Evolutionary conservation across 176 grass and related monocot genomes (phyloP).

Genomic region (Lolium perenne): DNA sequence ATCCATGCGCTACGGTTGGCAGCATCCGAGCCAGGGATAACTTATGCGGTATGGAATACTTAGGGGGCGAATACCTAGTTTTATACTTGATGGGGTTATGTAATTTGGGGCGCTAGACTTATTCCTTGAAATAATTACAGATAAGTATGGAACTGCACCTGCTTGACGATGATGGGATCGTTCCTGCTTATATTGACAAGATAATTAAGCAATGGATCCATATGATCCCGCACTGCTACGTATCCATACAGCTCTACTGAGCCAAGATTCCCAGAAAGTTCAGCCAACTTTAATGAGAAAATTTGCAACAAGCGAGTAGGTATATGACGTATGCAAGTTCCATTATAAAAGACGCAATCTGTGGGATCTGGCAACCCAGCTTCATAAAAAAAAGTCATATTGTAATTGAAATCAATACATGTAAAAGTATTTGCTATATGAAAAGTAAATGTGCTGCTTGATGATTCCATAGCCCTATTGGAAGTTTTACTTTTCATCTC

Average conservation of each 20-base stretch:
- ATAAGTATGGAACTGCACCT: conserved; percentile 4
- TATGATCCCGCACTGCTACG: neutral
- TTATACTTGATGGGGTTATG: neutral
- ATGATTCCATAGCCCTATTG: conserved; percentile 17
- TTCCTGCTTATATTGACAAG: conserved; percentile 15
- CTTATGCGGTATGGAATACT: neutral
- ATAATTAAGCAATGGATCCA: conserved; percentile 21
- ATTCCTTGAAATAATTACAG: neutral
- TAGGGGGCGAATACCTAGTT: neutral
- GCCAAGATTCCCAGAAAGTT: neutral
- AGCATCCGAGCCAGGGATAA: neutral
- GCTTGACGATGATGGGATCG: conserved; percentile 13
- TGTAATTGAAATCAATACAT: conserved; percentile 1
- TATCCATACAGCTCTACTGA: conserved; percentile 24
- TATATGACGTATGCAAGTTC: neutral
- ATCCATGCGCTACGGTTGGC: neutral
- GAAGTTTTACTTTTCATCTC: conserved; percentile 23
- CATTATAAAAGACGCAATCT: neutral
- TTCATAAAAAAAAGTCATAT: conserved; percentile 15
- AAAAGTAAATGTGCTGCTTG: conserved; percentile 10
- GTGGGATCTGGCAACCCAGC: conserved; percentile 4
- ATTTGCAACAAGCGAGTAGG: neutral
- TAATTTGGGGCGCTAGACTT: neutral
- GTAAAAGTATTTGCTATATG: neutral
- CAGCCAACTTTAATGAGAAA: conserved; percentile 24